Conservation (phyloP, 2,329 filamentous ascomycete species). For the Cladosporium sp. region DNA sequence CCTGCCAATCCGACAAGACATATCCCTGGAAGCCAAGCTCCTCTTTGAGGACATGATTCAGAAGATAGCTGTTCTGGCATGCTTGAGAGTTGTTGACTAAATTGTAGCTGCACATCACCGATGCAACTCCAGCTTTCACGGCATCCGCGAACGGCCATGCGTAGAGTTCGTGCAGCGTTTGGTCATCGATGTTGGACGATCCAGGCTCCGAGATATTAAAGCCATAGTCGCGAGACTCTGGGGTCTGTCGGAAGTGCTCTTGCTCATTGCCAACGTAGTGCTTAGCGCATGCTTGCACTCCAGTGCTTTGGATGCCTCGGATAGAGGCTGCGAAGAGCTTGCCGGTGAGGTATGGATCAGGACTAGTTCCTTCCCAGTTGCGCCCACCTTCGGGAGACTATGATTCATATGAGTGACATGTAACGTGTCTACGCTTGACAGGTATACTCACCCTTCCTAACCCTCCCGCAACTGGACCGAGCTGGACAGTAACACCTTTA, state of each 20-base stretch:
- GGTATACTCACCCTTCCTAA: constrained; percentile 51
- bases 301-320: constrained; percentile 37
- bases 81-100: constrained; percentile 51
- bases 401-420: constrained; percentile 12
- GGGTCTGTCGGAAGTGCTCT: constrained; percentile 43
- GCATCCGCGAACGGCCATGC: constrained; percentile 82
- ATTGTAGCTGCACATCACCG: constrained; percentile 79
- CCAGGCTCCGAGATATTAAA: constrained; percentile 49
- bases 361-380: constrained; percentile 59
- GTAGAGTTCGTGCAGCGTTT: constrained; percentile 73
- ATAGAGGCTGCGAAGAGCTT: constrained; percentile 39
- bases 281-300: constrained; percentile 41
- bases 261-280: constrained; percentile 63
- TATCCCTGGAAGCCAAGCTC: constrained; percentile 86
- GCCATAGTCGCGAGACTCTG: constrained; percentile 30
- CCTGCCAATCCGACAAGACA: constrained; percentile 74
- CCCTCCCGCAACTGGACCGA: constrained; percentile 67
- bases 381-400: constrained; percentile 60
- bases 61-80: constrained; percentile 72
- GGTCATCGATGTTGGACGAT: constrained; percentile 67
- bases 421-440: background rate
- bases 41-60: constrained; percentile 80
- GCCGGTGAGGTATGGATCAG: constrained; percentile 44
- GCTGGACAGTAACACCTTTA: constrained; percentile 45
- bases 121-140: constrained; percentile 72